Percentiles rank a stretch among this genome's conserved stretches.
Conservation (phyloP, 1,284 basidiomycete genomes). For the Malassezia brasiliensis region DNA sequence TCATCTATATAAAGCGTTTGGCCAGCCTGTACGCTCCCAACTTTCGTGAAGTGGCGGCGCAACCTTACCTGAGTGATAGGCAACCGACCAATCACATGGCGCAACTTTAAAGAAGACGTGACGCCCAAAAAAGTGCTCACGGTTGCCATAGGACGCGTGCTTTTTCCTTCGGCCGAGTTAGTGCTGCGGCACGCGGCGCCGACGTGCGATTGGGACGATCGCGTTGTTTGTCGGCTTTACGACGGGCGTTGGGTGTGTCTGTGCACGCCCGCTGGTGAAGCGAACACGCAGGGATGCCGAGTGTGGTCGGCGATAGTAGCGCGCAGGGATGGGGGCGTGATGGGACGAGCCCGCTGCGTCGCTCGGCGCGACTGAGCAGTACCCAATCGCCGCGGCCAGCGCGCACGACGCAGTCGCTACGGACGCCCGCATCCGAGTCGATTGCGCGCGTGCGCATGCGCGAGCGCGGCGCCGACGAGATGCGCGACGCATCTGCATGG, state of each 20-base stretch:
- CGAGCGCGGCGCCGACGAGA: background rate
- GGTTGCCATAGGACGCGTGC: background rate
- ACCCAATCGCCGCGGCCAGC: background rate
- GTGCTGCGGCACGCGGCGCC: background rate
- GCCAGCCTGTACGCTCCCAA: no score
- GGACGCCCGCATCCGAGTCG: background rate
- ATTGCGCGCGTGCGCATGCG: background rate
- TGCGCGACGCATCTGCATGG: conserved; percentile 11
- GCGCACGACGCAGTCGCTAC: background rate
- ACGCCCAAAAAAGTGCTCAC: no score
- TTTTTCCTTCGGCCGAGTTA: background rate
- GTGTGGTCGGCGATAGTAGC: background rate
- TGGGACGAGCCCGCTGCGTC: conserved; percentile 4
- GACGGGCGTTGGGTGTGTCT: background rate
- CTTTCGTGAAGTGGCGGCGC: no score
- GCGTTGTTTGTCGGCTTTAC: background rate
- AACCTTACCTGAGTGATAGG: no score
- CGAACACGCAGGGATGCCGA: background rate
- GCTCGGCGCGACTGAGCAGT: conserved; percentile 11
- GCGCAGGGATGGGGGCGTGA: background rate
- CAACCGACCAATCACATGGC: no score
- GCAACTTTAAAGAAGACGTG: no score
- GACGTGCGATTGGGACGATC: background rate
- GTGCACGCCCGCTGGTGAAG: background rate
- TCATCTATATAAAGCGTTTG: background rate